Percentiles rank a stretch among this genome's conserved stretches.
Evolutionary conservation across 352 stramenopile genomes (phyloP).

Genomic region (Pythium volutum): DNA sequence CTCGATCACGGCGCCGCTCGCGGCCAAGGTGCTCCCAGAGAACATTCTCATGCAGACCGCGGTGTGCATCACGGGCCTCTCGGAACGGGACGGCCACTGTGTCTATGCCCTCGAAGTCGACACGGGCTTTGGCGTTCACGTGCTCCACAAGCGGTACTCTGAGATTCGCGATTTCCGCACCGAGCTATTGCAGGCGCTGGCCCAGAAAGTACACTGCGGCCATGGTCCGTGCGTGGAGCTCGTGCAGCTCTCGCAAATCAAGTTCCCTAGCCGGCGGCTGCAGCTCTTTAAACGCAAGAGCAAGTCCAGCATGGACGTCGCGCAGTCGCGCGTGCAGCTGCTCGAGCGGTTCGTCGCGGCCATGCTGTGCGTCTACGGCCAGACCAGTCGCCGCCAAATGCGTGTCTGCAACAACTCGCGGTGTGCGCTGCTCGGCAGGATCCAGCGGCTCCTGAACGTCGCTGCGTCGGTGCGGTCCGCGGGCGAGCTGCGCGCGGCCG

Average conservation of each 20-base stretch:
- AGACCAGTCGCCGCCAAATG: slow-evolving; percentile 41
- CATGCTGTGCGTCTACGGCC: slow-evolving; percentile 49
- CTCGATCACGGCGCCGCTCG: background rate
- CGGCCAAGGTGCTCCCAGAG: slow-evolving; percentile 10
- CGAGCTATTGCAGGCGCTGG: slow-evolving; percentile 34
- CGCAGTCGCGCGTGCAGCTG: slow-evolving; percentile 32
- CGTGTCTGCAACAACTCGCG: slow-evolving; percentile 55
- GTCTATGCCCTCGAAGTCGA: slow-evolving; percentile 58
- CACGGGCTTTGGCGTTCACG: slow-evolving; percentile 45
- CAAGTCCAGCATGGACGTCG: slow-evolving; percentile 28
- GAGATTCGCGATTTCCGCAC: slow-evolving; percentile 63
- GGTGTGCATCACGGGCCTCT: slow-evolving; percentile 48
- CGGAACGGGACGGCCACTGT: slow-evolving; percentile 35
- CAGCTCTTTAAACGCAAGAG: slow-evolving; percentile 6
- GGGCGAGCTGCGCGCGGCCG: background rate
- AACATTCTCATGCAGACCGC: slow-evolving; percentile 19
- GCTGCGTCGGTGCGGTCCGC: background rate
- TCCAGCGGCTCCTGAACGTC: slow-evolving; percentile 48
- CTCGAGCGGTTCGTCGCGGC: slow-evolving; percentile 57
- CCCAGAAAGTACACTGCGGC: slow-evolving; percentile 27
- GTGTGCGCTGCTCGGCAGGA: slow-evolving; percentile 39
- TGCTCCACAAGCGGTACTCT: slow-evolving; percentile 66
- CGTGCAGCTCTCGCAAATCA: slow-evolving; percentile 36
- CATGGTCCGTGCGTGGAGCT: slow-evolving; percentile 46
- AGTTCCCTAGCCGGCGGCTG: slow-evolving; percentile 50